phyloP scores from a whole-genome alignment of 352 stramenopile species.

The Thraustochytrium striatum region DNA sequence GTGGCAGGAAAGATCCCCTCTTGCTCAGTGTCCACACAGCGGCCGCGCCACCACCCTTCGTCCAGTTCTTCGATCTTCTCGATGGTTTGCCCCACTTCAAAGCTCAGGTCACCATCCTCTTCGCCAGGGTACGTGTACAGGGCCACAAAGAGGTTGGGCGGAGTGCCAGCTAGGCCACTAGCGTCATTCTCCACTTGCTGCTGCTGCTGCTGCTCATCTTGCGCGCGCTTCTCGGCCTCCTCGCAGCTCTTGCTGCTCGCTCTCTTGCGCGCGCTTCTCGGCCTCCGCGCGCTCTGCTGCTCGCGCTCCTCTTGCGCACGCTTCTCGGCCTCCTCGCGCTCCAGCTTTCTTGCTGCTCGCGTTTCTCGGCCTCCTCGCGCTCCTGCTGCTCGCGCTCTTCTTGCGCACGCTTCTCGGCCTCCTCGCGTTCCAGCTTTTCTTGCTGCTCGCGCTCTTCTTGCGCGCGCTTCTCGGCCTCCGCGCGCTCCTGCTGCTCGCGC shows the following conservation, averaged over 20 bases:
- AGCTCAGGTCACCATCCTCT: neutral
- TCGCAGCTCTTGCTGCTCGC: neutral
- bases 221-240: no score
- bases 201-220: neutral
- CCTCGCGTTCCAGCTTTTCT: no score
- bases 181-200: neutral
- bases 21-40: no score
- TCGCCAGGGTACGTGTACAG: neutral
- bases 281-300: neutral
- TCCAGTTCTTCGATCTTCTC: neutral
- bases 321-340: neutral
- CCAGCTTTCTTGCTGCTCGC: neutral
- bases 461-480: neutral
- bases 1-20: neutral
- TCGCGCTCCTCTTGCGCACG: neutral
- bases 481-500: neutral
- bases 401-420: neutral
- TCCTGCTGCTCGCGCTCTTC: no score
- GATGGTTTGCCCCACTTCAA: neutral
- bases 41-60: neutral
- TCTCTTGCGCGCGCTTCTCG: neutral
- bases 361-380: no score
- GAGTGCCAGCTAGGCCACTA: neutral
- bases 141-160: neutral
- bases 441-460: no score